phyloP scores from a whole-genome alignment of 345 rosid species.

The Eucalyptus tenuipes region DNA sequence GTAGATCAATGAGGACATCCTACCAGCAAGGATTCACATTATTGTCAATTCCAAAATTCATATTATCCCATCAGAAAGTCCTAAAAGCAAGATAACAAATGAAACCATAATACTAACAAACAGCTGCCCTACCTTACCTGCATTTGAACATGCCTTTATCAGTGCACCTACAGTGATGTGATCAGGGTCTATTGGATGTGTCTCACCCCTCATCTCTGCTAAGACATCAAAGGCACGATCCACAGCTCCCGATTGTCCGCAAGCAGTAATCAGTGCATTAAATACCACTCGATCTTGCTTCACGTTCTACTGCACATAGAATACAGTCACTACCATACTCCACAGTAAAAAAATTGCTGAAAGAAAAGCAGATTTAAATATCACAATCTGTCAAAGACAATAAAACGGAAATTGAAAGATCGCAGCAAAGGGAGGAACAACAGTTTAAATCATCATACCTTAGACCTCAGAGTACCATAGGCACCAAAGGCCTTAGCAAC shows the following conservation, averaged over 20 bases:
- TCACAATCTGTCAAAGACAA: background rate
- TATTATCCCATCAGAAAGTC: background rate
- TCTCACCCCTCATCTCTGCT: conserved; percentile 81
- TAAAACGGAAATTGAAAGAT: background rate
- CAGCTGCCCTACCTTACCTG: conserved; percentile 58
- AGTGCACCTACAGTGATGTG: conserved; percentile 81
- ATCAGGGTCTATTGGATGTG: conserved; percentile 90
- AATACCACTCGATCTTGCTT: conserved; percentile 98
- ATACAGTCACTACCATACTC: conserved; percentile 20
- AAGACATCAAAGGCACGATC: conserved; percentile 97
- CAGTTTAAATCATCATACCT: conserved; percentile 29
- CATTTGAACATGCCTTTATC: conserved; percentile 76
- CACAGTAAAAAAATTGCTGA: background rate
- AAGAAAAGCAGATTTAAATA: background rate
- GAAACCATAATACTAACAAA: background rate
- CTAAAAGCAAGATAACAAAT: background rate
- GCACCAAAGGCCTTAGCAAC: conserved; percentile 98
- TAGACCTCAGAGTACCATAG: conserved; percentile 91
- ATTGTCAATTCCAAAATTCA: background rate
- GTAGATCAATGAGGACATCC: background rate
- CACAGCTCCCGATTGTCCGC: conserved; percentile 92
- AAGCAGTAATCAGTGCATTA: conserved; percentile 92
- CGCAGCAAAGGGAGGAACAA: background rate
- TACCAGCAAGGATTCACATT: conserved; percentile 14
- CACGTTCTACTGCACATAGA: conserved; percentile 85